A percentile compares a stretch with the other conserved stretches of the same genome.
Evolutionary conservation across 1,284 basidiomycete genomes (phyloP).

Genomic region (Ganoderma lingzhi): DNA sequence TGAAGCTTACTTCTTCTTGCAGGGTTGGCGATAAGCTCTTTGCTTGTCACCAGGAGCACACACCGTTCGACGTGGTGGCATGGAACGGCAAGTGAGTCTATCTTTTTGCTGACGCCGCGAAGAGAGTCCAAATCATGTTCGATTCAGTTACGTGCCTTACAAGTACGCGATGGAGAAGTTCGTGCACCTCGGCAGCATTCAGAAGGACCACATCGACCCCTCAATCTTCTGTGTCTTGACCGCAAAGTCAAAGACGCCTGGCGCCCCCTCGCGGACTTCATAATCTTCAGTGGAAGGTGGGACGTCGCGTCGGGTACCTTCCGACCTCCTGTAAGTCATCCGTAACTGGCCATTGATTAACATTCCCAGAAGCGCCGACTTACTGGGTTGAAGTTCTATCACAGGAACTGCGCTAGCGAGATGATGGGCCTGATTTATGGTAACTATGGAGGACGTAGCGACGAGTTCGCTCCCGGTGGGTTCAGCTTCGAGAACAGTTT

Average conservation of each 20-base stretch:
- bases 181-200: constrained; percentile 70
- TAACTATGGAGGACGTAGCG: constrained; percentile 65
- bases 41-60: constrained; percentile 66
- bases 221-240: constrained; percentile 73
- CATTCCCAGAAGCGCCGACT: not conserved
- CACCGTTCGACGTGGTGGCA: constrained; percentile 79
- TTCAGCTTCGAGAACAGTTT: constrained; percentile 70
- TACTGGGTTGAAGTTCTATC: constrained; percentile 56
- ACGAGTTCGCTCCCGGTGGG: constrained; percentile 64
- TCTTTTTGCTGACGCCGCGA: not conserved
- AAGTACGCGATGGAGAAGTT: constrained; percentile 77
- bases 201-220: constrained; percentile 71
- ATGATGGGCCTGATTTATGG: constrained; percentile 71
- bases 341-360: constrained; percentile 16
- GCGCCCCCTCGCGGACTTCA: constrained; percentile 68
- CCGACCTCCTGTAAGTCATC: constrained; percentile 45
- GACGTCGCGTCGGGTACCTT: constrained; percentile 62
- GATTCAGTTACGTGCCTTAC: constrained; percentile 70
- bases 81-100: constrained; percentile 68
- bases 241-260: constrained; percentile 64
- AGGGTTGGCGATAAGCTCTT: constrained; percentile 68
- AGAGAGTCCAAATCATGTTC: not conserved
- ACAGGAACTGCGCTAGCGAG: constrained; percentile 68
- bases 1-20: constrained; percentile 17
- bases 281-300: constrained; percentile 71